Evolutionary conservation across 768 basidiomycete genomes (phyloP), one percentile per base, ranked within the genome.

Genomic region (Auriscalpium microsporum): DNA sequence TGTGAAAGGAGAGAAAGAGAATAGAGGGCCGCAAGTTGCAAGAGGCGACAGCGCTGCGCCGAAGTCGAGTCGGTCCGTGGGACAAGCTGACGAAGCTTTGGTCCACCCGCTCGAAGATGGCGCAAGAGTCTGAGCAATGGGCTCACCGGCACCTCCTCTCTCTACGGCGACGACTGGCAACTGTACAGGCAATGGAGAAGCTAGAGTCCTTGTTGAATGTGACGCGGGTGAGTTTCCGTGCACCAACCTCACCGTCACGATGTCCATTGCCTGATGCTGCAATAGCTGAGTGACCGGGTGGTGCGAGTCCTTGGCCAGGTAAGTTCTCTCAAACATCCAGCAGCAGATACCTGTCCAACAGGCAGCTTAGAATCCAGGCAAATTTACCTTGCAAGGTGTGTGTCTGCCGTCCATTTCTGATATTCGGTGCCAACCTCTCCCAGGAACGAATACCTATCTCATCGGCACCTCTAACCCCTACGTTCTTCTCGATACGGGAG

Each of bases 401-500:
- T 17, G 45, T 2, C n/a, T 28, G 4, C 33, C 7, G 10, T 4
- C 8, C 6, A 46, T 47, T 23, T 5, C 23, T 10, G 11, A 16
- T 40, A 13, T 19, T 3, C 37, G 17, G 3, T 47, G 44, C 35
- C 48, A 16, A n/a, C 42, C 17, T 4, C 6, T 7, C 14, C 8
- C 53, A 90, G 90, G 92, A 17, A 95, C 93, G 3, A 94, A 95
- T 65, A 94, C 92, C 2, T 96, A 95, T 65, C 74, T 96, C 58
- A 62, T 94, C 46, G 91, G 91, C 21, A 69, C 71, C 51, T 71
- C 72, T 28, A 80, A 82, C 55, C 89, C 89, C 8, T 91, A 82
- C 68, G 80, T 83, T 37, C 83, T 95, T 49, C 67, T 95, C 57
- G 93, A 96, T 69, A 86, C 90, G 1, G 92, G 83, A 10, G 86